These are phyloP conservation scores for Ormosia semicastrata DNA, from an alignment of 306 rosid genomes.

Conservation along the genomic window DNA sequence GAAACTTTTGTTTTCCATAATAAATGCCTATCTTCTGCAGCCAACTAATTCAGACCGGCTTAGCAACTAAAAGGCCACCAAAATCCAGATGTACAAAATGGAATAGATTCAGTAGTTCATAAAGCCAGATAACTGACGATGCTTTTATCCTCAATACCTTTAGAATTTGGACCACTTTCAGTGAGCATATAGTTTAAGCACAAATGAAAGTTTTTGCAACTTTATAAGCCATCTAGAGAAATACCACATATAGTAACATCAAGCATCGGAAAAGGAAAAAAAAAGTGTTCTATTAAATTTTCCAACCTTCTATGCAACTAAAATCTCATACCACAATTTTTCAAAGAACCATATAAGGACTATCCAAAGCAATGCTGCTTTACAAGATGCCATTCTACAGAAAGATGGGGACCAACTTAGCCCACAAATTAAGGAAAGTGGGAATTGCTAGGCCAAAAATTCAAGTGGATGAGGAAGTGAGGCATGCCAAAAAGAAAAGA, in stretches of 20 bases:
- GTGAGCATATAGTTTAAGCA: slow-evolving; percentile 6
- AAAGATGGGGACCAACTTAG: slow-evolving; percentile 40
- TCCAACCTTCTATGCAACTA: slow-evolving; percentile 23
- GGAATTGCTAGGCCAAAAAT: slow-evolving; percentile 7
- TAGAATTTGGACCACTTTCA: slow-evolving; percentile 39
- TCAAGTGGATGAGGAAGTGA: slow-evolving; percentile 27
- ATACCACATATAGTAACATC: slow-evolving; percentile 21
- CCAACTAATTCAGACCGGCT: slow-evolving; percentile 4
- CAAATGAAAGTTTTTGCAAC: background rate
- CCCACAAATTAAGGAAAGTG: slow-evolving; percentile 27
- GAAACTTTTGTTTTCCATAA: background rate
- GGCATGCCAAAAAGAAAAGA: background rate
- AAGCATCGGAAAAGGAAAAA: slow-evolving; percentile 8
- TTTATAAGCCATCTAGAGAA: slow-evolving; percentile 24
- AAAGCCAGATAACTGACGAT: slow-evolving; percentile 20
- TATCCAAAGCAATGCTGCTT: slow-evolving; percentile 32
- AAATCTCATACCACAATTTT: slow-evolving; percentile 36
- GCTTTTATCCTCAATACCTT: slow-evolving; percentile 26
- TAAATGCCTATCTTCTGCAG: background rate
- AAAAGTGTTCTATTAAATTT: slow-evolving; percentile 4
- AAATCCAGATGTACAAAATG: slow-evolving; percentile 33
- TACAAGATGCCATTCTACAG: slow-evolving; percentile 35
- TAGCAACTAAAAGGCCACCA: slow-evolving; percentile 9
- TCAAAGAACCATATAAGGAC: slow-evolving; percentile 18
- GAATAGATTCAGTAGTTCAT: slow-evolving; percentile 21